phyloP scores from a whole-genome alignment of 495 filamentous ascomycete species.

The Tuber umbilicatum region DNA sequence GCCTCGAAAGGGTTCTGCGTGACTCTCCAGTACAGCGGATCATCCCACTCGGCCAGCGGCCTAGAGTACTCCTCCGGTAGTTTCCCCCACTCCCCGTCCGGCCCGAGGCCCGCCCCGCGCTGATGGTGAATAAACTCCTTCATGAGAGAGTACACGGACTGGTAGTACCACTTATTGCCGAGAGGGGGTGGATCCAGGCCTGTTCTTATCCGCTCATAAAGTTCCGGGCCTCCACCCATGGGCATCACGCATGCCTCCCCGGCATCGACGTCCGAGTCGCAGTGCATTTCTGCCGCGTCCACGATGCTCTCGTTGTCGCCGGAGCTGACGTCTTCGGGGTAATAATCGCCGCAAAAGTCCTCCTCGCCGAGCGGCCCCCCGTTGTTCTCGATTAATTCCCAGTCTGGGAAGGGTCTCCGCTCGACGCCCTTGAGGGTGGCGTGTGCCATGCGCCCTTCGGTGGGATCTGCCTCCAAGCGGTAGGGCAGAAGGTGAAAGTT shows the following conservation, averaged over 20 bases:
- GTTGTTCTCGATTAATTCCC: not conserved
- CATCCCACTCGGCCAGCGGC: not conserved
- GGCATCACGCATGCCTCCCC: not conserved
- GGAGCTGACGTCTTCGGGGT: not conserved
- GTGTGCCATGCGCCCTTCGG: accelerated
- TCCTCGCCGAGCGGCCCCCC: not conserved
- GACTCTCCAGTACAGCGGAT: not conserved
- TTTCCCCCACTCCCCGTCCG: not conserved
- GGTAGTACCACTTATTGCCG: not conserved
- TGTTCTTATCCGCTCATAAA: not conserved
- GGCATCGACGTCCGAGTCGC: not conserved
- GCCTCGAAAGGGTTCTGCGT: not conserved
- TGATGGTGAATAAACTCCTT: not conserved
- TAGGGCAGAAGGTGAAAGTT: not conserved
- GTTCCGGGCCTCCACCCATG: accelerated
- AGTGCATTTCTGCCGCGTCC: not conserved
- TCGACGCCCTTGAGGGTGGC: not conserved
- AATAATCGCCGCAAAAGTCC: not conserved
- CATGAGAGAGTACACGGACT: not conserved
- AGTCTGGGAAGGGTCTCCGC: not conserved
- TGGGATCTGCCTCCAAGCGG: not conserved
- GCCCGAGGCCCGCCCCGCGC: not conserved
- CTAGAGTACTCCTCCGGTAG: not conserved
- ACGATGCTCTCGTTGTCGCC: not conserved
- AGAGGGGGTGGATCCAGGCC: not conserved